These are phyloP conservation scores for Hymenochaete sp. DNA, from an alignment of 1,284 basidiomycete species.

Conservation along the genomic window DNA sequence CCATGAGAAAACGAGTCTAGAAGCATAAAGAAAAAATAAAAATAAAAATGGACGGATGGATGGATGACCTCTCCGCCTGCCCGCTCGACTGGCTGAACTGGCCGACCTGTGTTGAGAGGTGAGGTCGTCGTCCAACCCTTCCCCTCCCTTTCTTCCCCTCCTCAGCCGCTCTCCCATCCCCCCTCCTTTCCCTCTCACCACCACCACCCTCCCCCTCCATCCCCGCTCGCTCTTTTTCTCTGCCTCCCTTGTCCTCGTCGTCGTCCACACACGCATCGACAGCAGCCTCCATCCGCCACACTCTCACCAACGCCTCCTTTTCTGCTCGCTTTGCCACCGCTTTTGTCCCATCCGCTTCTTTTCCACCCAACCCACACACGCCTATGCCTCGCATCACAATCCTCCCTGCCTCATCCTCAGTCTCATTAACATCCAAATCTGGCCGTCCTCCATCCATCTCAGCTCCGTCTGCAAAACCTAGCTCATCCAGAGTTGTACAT, in stretches of 20 bases:
- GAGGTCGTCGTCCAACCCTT: too few relatives aligned
- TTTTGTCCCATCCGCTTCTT: not conserved
- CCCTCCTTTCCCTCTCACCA: conserved; percentile 9
- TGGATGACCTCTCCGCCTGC: too few relatives aligned
- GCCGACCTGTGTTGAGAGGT: too few relatives aligned
- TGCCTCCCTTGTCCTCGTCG: conserved; percentile 9
- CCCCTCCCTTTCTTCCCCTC: too few relatives aligned
- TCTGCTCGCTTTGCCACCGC: not conserved
- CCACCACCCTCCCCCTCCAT: conserved; percentile 11
- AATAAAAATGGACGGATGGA: not conserved
- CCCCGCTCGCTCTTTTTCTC: conserved; percentile 10
- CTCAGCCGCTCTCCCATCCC: conserved; percentile 13
- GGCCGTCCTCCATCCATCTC: not conserved
- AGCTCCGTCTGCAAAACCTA: not conserved
- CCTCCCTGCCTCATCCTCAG: conserved; percentile 8
- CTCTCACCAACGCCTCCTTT: too few relatives aligned
- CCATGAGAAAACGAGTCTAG: too few relatives aligned
- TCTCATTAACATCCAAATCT: not conserved
- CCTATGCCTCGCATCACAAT: conserved; percentile 14
- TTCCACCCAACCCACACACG: too few relatives aligned
- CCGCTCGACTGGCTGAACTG: too few relatives aligned
- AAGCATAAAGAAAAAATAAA: too few relatives aligned
- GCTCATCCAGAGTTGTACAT: too few relatives aligned
- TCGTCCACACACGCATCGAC: conserved; percentile 9
- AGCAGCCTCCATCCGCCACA: too few relatives aligned